A percentile compares a stretch with the other conserved stretches of the same genome.
Evolutionary conservation across 371 early-diverging fungal genomes (phyloP).

Genomic region (Mycotypha africana): DNA sequence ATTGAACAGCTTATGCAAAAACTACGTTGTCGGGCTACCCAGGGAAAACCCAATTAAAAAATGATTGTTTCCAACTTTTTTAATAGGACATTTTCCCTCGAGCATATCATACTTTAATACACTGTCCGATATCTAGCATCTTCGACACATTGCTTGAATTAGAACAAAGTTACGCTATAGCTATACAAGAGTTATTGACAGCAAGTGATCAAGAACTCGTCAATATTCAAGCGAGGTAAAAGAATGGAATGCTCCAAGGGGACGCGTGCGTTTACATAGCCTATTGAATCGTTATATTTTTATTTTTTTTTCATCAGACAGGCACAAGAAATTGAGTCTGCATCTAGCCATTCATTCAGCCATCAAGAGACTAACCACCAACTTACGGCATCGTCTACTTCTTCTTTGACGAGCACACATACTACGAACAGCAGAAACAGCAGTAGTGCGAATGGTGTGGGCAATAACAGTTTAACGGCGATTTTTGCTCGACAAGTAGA

Average conservation of each 20-base stretch:
- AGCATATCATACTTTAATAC: slow-evolving; percentile 66
- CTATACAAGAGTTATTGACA: slow-evolving; percentile 47
- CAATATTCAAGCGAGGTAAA: slow-evolving; percentile 32
- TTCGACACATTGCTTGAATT: slow-evolving; percentile 66
- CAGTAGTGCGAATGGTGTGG: background rate
- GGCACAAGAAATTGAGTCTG: slow-evolving; percentile 25
- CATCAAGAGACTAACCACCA: no score
- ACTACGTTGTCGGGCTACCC: no score
- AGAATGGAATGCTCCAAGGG: background rate
- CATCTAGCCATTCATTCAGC: no score
- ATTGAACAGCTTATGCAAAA: background rate
- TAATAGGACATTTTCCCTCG: slow-evolving; percentile 61
- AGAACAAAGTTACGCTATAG: slow-evolving; percentile 59
- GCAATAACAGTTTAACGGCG: slow-evolving; percentile 28
- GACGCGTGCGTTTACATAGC: background rate
- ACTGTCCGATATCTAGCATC: slow-evolving; percentile 52
- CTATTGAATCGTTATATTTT: background rate
- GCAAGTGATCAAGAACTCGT: slow-evolving; percentile 41
- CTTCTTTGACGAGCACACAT: background rate
- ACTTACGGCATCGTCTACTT: slow-evolving; percentile 8
- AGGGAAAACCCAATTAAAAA: no score
- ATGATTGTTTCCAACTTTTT: background rate
- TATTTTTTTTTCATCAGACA: slow-evolving; percentile 17
- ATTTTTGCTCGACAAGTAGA: slow-evolving; percentile 54
- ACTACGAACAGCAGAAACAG: background rate